Base-by-base conservation (phyloP, 2,329 filamentous ascomycete genomes). In the Fusarium coffeatum region DNA sequence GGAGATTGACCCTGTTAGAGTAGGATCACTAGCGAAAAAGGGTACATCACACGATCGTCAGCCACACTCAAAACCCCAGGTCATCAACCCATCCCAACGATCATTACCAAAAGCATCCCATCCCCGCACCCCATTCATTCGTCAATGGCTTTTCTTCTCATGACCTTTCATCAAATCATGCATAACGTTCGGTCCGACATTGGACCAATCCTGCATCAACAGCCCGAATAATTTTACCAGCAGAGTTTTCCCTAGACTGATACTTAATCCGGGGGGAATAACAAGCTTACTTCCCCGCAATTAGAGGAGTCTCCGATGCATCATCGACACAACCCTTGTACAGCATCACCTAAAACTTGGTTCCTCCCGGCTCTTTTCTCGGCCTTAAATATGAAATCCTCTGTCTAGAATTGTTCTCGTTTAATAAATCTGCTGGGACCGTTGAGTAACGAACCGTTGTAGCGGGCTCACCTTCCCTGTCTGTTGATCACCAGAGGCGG, bases 351-450 rank as follows among this genome's bases (percentile, higher is more conserved):
- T 32, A 45, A 55, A 49, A 65, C 65, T 53, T 60, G 53, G 37
- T 34, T 13, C 20, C 18, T 28, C 18, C 65, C 66, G 66, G 66
- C 66, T 69, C 60, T 69, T 69, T 69, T 69, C 66, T 69, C 66
- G 66, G 66, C 41, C 59, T 32, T 69, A 68, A 10, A 50, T 49
- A 32, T 40, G 11, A 12, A 15, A 37, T 5, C 5, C 23, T 59
- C 46, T 20, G 13, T 20, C 43, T 16, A 18, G 22, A 37, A 16
- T 18, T 18, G 6, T 30, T 30, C 12, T 20, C 3, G 2, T 42
- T 25, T 9, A 48, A 45, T 25, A 25, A 22, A 20, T 40, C 10
- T 13, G 8, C 40, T 13, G 30, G 27, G 54, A 32, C 48, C 30
- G 48, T 34, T 43, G 46, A 12, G n/a, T 16, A 23, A 41, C 20